These are phyloP conservation scores for Microcyclospora tardicrescens DNA, from an alignment of 2,329 filamentous ascomycete genomes.

Conservation along the genomic window DNA sequence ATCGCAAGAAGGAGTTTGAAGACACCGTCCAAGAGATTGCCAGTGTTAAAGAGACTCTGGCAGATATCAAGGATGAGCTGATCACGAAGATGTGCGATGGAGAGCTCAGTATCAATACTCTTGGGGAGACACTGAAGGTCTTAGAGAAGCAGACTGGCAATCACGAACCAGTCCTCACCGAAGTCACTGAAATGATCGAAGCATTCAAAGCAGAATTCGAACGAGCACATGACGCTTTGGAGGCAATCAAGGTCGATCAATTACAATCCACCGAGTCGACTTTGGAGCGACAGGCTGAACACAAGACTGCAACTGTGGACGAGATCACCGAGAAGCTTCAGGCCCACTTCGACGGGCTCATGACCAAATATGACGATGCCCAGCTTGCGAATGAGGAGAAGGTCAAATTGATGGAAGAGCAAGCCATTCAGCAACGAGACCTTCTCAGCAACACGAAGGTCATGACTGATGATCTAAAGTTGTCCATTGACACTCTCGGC, in stretches of 20 bases:
- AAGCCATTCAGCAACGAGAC: slow-evolving; percentile 58
- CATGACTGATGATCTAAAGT: slow-evolving; percentile 74
- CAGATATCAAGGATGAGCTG: slow-evolving; percentile 65
- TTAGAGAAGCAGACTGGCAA: slow-evolving; percentile 53
- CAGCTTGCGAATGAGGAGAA: slow-evolving; percentile 62
- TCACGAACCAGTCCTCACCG: slow-evolving; percentile 31
- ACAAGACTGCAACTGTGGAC: slow-evolving; percentile 40
- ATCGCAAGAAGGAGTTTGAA: slow-evolving; percentile 71
- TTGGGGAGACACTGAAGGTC: slow-evolving; percentile 50
- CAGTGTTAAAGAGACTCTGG: slow-evolving; percentile 64
- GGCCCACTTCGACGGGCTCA: slow-evolving; percentile 67
- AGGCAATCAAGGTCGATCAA: slow-evolving; percentile 67
- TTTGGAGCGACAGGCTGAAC: slow-evolving; percentile 48
- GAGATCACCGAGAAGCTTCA: slow-evolving; percentile 49
- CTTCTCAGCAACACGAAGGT: slow-evolving; percentile 62
- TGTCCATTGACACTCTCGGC: slow-evolving; percentile 74
- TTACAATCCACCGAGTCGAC: slow-evolving; percentile 45
- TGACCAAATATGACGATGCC: slow-evolving; percentile 79
- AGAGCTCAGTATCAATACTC: slow-evolving; percentile 48
- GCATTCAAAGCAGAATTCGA: slow-evolving; percentile 79
- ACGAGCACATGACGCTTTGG: slow-evolving; percentile 65
- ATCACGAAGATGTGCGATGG: slow-evolving; percentile 67
- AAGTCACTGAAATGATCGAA: slow-evolving; percentile 50
- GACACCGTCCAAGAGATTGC: slow-evolving; percentile 64
- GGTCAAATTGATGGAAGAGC: slow-evolving; percentile 58